A percentile compares a stretch with the other conserved stretches of the same genome.
Evolutionary conservation across 1,284 basidiomycete genomes (phyloP).

Genomic region (Termitomyces sp.): DNA sequence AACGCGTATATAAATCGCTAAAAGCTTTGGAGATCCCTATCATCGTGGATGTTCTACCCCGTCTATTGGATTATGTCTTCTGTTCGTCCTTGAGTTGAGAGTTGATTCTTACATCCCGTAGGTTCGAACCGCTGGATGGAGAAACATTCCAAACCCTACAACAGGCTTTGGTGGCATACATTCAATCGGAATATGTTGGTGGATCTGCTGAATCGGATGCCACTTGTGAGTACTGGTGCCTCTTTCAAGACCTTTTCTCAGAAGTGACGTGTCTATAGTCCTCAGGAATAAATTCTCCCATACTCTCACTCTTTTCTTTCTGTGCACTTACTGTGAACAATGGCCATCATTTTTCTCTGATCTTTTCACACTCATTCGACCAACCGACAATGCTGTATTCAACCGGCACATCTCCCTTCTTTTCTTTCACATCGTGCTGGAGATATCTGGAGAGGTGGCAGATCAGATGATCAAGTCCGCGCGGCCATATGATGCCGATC

Average conservation of each 20-base stretch:
- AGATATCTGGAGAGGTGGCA: conserved; percentile 89
- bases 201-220: conserved; percentile 72
- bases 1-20: neutral
- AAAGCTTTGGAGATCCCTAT: neutral
- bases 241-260: conserved; percentile 7
- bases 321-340: conserved; percentile 81
- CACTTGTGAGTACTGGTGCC: conserved; percentile 52
- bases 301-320: conserved; percentile 92
- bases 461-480: conserved; percentile 88
- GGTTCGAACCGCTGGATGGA: conserved; percentile 66
- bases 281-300: conserved; percentile 97
- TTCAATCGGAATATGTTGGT: conserved; percentile 74
- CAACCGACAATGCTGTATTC: conserved; percentile 54
- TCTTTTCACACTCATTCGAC: conserved; percentile 70
- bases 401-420: conserved; percentile 81
- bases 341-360: conserved; percentile 82
- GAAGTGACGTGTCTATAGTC: conserved; percentile 40
- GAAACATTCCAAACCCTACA: conserved; percentile 68
- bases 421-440: conserved; percentile 83
- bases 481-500: conserved; percentile 60
- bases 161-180: conserved; percentile 67
- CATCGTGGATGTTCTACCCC: neutral
- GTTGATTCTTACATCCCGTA: conserved; percentile 26
- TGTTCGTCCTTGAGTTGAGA: neutral
- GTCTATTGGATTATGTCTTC: neutral